A percentile compares a stretch with the other conserved stretches of the same genome.
phyloP scores from a whole-genome alignment of 208 protist genomes.

The Crithidia bombi region DNA sequence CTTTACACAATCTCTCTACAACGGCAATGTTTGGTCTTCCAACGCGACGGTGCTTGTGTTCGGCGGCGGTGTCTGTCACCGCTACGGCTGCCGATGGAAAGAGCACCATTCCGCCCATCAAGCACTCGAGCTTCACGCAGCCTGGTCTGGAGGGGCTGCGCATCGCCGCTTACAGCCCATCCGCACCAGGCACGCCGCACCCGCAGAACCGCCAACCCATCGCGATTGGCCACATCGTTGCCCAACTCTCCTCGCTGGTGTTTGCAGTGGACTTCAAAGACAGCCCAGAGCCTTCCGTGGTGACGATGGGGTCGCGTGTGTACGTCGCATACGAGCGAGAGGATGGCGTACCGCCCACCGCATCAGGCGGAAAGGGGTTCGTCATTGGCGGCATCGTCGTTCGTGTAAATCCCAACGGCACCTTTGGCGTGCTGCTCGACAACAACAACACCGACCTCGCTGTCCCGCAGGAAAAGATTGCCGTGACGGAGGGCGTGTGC shows the following conservation, averaged over 20 bases:
- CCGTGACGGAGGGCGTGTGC: constrained; percentile 58
- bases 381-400: constrained; percentile 79
- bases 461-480: constrained; percentile 79
- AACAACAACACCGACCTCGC: constrained; percentile 82
- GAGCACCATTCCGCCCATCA: too few relatives aligned
- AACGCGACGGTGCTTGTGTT: constrained; percentile 13
- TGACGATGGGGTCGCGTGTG: constrained; percentile 53
- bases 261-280: constrained; percentile 71
- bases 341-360: constrained; percentile 6
- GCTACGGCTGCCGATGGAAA: background rate
- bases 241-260: constrained; percentile 73
- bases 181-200: constrained; percentile 25
- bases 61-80: background rate
- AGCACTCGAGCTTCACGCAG: constrained; percentile 36
- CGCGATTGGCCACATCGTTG: constrained; percentile 75
- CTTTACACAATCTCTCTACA: background rate
- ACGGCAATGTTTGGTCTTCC: background rate
- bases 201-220: constrained; percentile 44
- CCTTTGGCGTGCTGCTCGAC: constrained; percentile 81
- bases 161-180: constrained; percentile 50
- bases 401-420: constrained; percentile 81
- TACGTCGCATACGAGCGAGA: constrained; percentile 59
- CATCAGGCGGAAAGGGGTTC: constrained; percentile 13
- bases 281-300: constrained; percentile 18
- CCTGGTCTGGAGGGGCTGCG: constrained; percentile 61